Conservation (phyloP, 2,329 filamentous ascomycete species). For the Anthostomella pinea region DNA sequence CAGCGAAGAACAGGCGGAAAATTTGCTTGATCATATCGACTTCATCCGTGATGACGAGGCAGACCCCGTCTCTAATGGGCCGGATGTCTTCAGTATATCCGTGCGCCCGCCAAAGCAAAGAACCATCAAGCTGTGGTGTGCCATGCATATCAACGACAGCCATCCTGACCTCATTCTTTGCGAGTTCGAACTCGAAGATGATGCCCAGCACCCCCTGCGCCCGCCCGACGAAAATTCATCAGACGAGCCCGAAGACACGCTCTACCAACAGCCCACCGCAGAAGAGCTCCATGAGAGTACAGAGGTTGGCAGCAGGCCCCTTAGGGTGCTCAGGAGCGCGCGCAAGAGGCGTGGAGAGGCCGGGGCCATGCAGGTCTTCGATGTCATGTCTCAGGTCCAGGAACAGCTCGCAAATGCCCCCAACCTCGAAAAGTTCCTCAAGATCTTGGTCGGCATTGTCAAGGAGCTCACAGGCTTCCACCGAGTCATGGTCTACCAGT, state of each 20-base stretch:
- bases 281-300: conserved; percentile 77
- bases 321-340: conserved; percentile 73
- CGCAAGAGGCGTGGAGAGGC: conserved; percentile 74
- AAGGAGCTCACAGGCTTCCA: conserved; percentile 91
- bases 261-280: conserved; percentile 67
- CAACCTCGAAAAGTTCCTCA: conserved; percentile 70
- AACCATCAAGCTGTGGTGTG: conserved; percentile 77
- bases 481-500: conserved; percentile 90
- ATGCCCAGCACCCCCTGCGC: conserved; percentile 64
- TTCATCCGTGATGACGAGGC: conserved; percentile 82
- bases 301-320: conserved; percentile 68
- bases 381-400: conserved; percentile 88
- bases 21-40: conserved; percentile 80
- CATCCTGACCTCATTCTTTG: conserved; percentile 74
- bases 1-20: conserved; percentile 79
- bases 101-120: conserved; percentile 57
- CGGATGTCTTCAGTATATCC: conserved; percentile 80
- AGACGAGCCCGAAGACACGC: conserved; percentile 68
- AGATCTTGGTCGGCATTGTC: conserved; percentile 78
- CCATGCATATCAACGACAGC: conserved; percentile 70
- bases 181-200: conserved; percentile 85
- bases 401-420: conserved; percentile 76
- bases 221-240: conserved; percentile 58
- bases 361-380: conserved; percentile 85
- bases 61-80: conserved; percentile 71